These are phyloP conservation scores for Penicillium goetzii DNA, from an alignment of 495 filamentous ascomycete genomes.

Conservation along the genomic window DNA sequence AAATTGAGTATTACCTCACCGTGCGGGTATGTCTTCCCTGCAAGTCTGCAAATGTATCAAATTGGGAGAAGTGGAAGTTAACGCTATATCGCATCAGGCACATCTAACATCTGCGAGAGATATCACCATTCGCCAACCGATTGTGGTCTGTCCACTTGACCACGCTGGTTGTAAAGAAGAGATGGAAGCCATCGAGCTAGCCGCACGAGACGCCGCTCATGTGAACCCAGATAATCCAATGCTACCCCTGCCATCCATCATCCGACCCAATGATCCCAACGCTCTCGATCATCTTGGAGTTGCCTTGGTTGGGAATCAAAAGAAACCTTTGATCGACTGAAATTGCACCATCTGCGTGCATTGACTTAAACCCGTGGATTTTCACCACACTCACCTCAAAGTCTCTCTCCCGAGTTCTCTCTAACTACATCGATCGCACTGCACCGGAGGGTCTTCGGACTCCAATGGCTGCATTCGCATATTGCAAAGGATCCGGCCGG, in stretches of 20 bases:
- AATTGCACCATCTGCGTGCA: neutral
- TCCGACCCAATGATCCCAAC: conserved; percentile 74
- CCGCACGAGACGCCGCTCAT: conserved; percentile 86
- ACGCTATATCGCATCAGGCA: conserved; percentile 59
- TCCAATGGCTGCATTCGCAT: neutral
- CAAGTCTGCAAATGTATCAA: neutral
- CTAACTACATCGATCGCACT: neutral
- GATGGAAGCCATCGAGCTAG: conserved; percentile 96
- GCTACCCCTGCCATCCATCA: conserved; percentile 80
- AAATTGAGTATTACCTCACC: conserved; percentile 94
- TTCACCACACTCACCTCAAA: neutral
- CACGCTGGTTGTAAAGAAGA: conserved; percentile 96
- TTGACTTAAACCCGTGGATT: neutral
- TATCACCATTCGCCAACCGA: conserved; percentile 87
- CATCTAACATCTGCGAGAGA: conserved; percentile 89
- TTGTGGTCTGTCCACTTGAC: conserved; percentile 94
- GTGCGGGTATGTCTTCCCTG: conserved; percentile 73
- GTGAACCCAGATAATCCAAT: conserved; percentile 87
- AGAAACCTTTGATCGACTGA: conserved; percentile 90
- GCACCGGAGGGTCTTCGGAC: neutral
- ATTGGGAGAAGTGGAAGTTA: neutral
- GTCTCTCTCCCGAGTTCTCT: neutral
- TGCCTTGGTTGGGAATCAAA: conserved; percentile 80
- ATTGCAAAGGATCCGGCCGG: conserved; percentile 1
- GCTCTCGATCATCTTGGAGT: conserved; percentile 78